phyloP scores from a whole-genome alignment of 768 basidiomycete genomes.

The Clitopilus passeckerianus region DNA sequence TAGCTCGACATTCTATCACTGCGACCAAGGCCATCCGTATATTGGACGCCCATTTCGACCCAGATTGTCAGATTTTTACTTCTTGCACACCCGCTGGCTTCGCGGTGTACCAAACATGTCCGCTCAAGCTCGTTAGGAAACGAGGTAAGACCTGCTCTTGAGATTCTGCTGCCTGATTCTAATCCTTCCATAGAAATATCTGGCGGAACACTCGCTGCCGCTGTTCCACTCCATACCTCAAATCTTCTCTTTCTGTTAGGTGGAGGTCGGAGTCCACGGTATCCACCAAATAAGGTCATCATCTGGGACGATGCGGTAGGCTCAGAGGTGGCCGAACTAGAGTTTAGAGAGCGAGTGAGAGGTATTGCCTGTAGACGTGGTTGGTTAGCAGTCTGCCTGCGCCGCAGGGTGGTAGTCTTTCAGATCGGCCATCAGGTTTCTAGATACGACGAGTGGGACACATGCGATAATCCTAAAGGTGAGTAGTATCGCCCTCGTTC shows the following conservation, averaged over 20 bases:
- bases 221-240: constrained; percentile 74
- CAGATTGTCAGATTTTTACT: constrained; percentile 80
- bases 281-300: constrained; percentile 89
- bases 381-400: constrained; percentile 80
- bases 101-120: constrained; percentile 74
- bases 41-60: constrained; percentile 73
- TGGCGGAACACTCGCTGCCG: constrained; percentile 74
- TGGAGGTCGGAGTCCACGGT: constrained; percentile 82
- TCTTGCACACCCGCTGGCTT: constrained; percentile 76
- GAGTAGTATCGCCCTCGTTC: constrained; percentile 14
- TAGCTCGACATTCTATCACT: constrained; percentile 80
- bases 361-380: constrained; percentile 77
- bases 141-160: constrained; percentile 48
- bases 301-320: constrained; percentile 80
- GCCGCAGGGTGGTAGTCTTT: constrained; percentile 76
- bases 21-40: constrained; percentile 71
- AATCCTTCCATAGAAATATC: constrained; percentile 50
- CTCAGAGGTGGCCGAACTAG: constrained; percentile 82
- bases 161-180: background rate
- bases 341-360: constrained; percentile 81
- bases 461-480: constrained; percentile 84
- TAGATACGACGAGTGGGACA: constrained; percentile 78
- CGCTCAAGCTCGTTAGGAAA: constrained; percentile 74
- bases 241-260: constrained; percentile 85
- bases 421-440: constrained; percentile 58